Base-by-base conservation (phyloP, 2,329 filamentous ascomycete genomes). In the Coniochaeta sp. region DNA sequence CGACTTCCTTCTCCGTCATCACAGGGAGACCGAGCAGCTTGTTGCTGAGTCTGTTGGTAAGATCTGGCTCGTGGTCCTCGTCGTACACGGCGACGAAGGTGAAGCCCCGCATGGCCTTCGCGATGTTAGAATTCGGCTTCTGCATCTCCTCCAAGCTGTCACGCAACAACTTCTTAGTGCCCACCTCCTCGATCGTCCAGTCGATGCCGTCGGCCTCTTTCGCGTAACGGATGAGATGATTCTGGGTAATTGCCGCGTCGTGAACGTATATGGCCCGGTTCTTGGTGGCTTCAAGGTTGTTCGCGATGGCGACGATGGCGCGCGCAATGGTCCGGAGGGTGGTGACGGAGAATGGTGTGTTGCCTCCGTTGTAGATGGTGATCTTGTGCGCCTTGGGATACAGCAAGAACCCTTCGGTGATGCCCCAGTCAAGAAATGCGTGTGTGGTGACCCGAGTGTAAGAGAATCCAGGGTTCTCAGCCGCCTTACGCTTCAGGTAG, bases 201-300 rank as follows among this genome's bases (percentile, higher is more conserved):
- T 70, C 42, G 42, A 47, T 47, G 42, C 42, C 42, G 42, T 47
- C 42, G 14, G 42, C 42, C 42, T 22, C 19, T 9, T 47, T 47
- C 19, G 42, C 42, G 12, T 47, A 47, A 22, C 19, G 42, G 1
- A 87, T 67, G 1, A 88, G 70, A 61, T 86, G 74, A 4, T 80
- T 79, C 70, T 87, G 84, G 0, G 78, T 78, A 0, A 79, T 78
- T 28, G 76, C 77, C 61, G 85, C 81, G 3, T 79, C 83, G 7
- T 80, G 79, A 17, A 88, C 70, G 59, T 78, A 79, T 47, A 88
- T 67, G 68, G 82, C 81, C 61, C 79, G 73, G 67, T 88, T 88
- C 50, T 74, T 77, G 0, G 82, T 86, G 58, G 76, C 71, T 0
- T 75, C 73, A 1, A 77, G 74, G 28, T 68, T 76, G 66, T 71